Conservation (phyloP, 306 rosid genomes). For the Macrotyloma uniflorum region DNA sequence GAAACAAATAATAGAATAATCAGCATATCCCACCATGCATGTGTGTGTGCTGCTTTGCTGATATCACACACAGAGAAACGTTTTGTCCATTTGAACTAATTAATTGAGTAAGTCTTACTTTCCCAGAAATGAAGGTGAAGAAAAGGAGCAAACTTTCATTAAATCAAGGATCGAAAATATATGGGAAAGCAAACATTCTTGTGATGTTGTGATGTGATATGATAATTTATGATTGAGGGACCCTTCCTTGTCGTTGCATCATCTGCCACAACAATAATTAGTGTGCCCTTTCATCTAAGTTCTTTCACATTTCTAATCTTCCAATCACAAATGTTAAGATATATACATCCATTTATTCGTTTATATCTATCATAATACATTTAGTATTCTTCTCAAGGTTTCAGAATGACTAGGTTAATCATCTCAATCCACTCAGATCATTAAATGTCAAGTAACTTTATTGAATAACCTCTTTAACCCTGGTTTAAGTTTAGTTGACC, state of each 20-base stretch:
- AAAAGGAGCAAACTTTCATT: background rate
- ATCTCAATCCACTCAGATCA: background rate
- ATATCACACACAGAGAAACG: background rate
- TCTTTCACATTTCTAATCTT: conserved; percentile 3
- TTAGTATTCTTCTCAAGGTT: background rate
- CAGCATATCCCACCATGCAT: background rate
- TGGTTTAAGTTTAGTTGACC: no score
- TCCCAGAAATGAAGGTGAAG: background rate
- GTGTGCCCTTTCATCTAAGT: background rate
- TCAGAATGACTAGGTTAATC: background rate
- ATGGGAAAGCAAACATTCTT: conserved; percentile 28
- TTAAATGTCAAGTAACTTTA: no score
- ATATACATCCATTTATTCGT: background rate
- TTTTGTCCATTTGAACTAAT: conserved; percentile 39
- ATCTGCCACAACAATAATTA: background rate
- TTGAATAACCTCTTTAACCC: no score
- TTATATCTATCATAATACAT: background rate
- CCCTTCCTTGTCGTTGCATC: conserved; percentile 37
- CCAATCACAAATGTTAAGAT: background rate
- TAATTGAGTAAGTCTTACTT: background rate
- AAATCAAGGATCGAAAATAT: background rate
- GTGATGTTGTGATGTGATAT: background rate
- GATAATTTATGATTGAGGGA: conserved; percentile 30
- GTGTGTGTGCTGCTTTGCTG: background rate
- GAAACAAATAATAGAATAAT: background rate